phyloP scores from a whole-genome alignment of 2,329 filamentous ascomycete species.

The Fusarium sp. region DNA sequence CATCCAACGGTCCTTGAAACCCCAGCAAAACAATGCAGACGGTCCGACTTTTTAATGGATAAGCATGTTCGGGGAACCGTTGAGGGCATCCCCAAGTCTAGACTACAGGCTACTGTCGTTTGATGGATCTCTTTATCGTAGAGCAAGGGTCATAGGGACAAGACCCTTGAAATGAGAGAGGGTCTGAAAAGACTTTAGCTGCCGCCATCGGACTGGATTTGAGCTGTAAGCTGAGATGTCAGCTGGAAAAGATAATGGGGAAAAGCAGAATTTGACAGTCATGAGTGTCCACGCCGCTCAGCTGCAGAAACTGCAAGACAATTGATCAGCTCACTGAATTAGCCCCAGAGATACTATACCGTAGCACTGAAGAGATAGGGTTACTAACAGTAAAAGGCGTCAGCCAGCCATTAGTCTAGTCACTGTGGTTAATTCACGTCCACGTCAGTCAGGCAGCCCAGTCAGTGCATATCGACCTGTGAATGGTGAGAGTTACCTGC shows the following conservation, averaged over 20 bases:
- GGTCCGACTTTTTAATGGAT: conserved; percentile 23
- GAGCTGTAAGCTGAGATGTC: conserved; percentile 21
- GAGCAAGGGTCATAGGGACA: conserved; percentile 15
- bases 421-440: conserved; percentile 33
- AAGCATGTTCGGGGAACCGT: conserved; percentile 12
- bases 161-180: conserved; percentile 1
- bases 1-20: conserved; percentile 23
- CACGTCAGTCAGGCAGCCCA: conserved; percentile 35
- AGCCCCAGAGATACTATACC: neutral
- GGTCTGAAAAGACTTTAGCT: neutral
- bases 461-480: neutral
- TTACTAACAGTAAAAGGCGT: neutral
- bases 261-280: conserved; percentile 2
- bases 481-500: conserved; percentile 20
- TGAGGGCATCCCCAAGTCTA: neutral
- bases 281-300: conserved; percentile 5
- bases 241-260: neutral
- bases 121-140: conserved; percentile 14
- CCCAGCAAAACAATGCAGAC: conserved; percentile 26
- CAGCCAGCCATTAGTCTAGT: neutral
- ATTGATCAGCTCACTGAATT: conserved; percentile 11
- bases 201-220: conserved; percentile 5
- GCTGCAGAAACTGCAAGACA: conserved; percentile 20
- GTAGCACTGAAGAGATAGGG: neutral
- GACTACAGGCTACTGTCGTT: conserved; percentile 7